Conservation (phyloP, 805 yeast genomes). For the Wickerhamomyces chaumierensis region DNA sequence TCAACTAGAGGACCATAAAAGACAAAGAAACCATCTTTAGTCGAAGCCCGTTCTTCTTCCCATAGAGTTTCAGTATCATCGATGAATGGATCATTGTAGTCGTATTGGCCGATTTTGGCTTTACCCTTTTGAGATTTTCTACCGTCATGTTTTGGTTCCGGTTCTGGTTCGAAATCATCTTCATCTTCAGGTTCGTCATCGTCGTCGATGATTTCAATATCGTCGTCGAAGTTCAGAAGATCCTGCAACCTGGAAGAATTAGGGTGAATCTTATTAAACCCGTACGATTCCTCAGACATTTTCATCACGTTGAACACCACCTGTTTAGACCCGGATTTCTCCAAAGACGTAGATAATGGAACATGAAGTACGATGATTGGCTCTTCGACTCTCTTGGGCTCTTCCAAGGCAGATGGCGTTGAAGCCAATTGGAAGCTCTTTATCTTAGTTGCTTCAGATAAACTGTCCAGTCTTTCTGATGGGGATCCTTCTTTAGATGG, state of each 20-base stretch:
- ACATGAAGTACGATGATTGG: constrained; percentile 47
- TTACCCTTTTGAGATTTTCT: constrained; percentile 40
- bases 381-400: constrained; percentile 7
- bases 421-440: not conserved
- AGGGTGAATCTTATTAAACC: constrained; percentile 64
- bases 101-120: constrained; percentile 83
- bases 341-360: constrained; percentile 35
- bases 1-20: constrained; percentile 86
- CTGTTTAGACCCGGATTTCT: constrained; percentile 50
- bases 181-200: constrained; percentile 31
- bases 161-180: constrained; percentile 25
- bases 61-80: constrained; percentile 87
- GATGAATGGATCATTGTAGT: constrained; percentile 86
- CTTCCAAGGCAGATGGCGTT: not conserved
- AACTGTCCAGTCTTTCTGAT: not conserved
- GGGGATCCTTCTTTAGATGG: constrained; percentile 1
- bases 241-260: constrained; percentile 48
- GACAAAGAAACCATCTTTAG: constrained; percentile 92
- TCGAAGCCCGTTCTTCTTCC: constrained; percentile 89
- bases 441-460: not conserved
- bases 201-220: constrained; percentile 34
- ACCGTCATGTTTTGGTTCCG: constrained; percentile 29
- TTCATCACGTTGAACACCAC: constrained; percentile 62
- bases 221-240: constrained; percentile 42
- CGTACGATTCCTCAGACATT: constrained; percentile 76